phyloP scores from a whole-genome alignment of 2,329 filamentous ascomycete genomes.

The Fusarium agapanthi region DNA sequence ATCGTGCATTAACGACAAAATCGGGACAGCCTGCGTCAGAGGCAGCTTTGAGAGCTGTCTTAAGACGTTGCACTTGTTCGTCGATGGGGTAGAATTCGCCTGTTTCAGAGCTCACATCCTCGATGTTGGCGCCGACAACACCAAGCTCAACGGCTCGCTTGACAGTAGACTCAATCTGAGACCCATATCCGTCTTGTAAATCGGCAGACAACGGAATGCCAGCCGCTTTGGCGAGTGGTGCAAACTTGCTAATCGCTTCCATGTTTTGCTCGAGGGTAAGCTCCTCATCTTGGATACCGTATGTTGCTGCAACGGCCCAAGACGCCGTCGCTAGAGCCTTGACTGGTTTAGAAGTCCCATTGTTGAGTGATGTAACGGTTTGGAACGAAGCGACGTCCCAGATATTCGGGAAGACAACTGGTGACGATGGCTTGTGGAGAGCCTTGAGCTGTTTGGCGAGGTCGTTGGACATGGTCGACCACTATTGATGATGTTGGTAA shows the following conservation, averaged over 20 bases:
- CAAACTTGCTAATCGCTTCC: slow-evolving; percentile 55
- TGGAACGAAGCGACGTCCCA: slow-evolving; percentile 62
- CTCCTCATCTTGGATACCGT: slow-evolving; percentile 56
- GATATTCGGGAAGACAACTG: slow-evolving; percentile 64
- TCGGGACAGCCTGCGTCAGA: slow-evolving; percentile 58
- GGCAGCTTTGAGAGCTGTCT: slow-evolving; percentile 53
- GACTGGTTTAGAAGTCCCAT: slow-evolving; percentile 45
- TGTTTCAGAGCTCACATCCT: slow-evolving; percentile 56
- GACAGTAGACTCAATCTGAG: slow-evolving; percentile 55
- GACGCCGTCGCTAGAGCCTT: slow-evolving; percentile 60
- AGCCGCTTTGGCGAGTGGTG: slow-evolving; percentile 50
- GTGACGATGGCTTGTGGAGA: slow-evolving; percentile 60
- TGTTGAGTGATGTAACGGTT: slow-evolving; percentile 54
- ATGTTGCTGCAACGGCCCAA: slow-evolving; percentile 58
- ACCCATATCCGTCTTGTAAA: slow-evolving; percentile 68
- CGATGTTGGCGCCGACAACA: slow-evolving; percentile 66
- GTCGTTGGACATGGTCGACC: slow-evolving; percentile 40
- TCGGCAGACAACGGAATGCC: slow-evolving; percentile 64
- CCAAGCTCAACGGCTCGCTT: slow-evolving; percentile 57
- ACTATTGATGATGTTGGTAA: background rate
- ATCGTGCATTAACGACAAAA: slow-evolving; percentile 67
- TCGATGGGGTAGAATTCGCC: slow-evolving; percentile 50
- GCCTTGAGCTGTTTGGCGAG: slow-evolving; percentile 49
- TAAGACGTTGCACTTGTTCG: slow-evolving; percentile 59
- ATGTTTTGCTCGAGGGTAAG: slow-evolving; percentile 63